Conservation (phyloP, 1,284 basidiomycete species). For the Exobasidium cylindrosporum region DNA sequence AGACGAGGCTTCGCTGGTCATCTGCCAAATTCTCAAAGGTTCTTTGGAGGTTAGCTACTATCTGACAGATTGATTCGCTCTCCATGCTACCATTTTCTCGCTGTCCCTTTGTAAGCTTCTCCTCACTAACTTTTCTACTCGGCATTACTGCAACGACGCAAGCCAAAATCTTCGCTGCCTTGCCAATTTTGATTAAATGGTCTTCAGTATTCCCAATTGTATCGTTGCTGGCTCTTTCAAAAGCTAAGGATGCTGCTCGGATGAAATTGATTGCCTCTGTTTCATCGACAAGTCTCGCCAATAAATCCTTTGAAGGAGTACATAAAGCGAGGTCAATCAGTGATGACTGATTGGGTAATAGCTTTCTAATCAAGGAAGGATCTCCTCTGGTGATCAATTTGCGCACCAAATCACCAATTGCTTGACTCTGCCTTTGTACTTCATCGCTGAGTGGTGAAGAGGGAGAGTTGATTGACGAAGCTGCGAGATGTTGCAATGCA, state of each 20-base stretch:
- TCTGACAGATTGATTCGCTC: neutral
- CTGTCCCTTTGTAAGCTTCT: neutral
- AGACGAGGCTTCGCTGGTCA: neutral
- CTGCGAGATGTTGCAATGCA: neutral
- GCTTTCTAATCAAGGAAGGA: neutral
- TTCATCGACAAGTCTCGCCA: neutral
- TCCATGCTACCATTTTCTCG: neutral
- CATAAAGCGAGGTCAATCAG: neutral
- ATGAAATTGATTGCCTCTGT: neutral
- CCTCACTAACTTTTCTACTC: neutral
- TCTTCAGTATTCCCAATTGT: neutral
- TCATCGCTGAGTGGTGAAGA: neutral
- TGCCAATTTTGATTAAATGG: neutral
- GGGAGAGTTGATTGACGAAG: neutral
- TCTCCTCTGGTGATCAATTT: conserved; percentile 1
- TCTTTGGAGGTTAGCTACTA: neutral
- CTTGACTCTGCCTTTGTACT: neutral
- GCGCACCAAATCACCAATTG: neutral
- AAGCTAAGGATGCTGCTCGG: neutral
- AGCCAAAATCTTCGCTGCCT: neutral
- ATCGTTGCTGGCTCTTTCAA: neutral
- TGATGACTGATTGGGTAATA: neutral
- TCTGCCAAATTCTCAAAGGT: neutral
- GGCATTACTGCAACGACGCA: neutral
- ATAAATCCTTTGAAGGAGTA: neutral